A percentile compares a stretch with the other conserved stretches of the same genome.
Conservation (phyloP, 768 basidiomycete species). For the Boletus rubescentipes region DNA sequence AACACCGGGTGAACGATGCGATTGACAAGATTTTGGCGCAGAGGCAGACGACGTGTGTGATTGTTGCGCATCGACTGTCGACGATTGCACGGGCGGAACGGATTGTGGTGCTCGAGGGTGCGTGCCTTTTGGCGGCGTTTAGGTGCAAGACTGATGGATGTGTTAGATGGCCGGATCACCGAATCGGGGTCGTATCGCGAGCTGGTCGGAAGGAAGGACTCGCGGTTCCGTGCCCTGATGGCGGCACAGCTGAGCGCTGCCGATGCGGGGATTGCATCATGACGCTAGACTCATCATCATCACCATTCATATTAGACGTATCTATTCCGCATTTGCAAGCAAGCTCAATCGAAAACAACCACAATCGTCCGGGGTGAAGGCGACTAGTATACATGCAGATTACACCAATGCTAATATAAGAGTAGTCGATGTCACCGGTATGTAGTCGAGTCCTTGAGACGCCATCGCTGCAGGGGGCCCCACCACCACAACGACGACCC, state of each 20-base stretch:
- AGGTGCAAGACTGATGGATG: neutral
- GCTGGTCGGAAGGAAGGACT: slow-evolving; percentile 68
- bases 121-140: neutral
- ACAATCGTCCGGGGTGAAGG: neutral
- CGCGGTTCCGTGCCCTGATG: slow-evolving; percentile 85
- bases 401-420: slow-evolving; percentile 1
- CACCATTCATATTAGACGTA: slow-evolving; percentile 8
- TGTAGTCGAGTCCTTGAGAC: slow-evolving; percentile 72
- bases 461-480: slow-evolving; percentile 74
- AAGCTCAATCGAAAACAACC: slow-evolving; percentile 8
- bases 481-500: slow-evolving; percentile 71
- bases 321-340: neutral
- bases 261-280: slow-evolving; percentile 14
- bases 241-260: slow-evolving; percentile 77
- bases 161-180: slow-evolving; percentile 67
- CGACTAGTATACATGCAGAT: slow-evolving; percentile 8
- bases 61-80: slow-evolving; percentile 87
- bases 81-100: slow-evolving; percentile 89
- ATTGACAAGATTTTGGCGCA: slow-evolving; percentile 83
- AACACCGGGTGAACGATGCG: slow-evolving; percentile 81
- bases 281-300: slow-evolving; percentile 2
- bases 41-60: slow-evolving; percentile 80
- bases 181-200: slow-evolving; percentile 82
- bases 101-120: slow-evolving; percentile 87
- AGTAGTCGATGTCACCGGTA: slow-evolving; percentile 42